Percentiles rank a stretch among this genome's conserved stretches.
These are phyloP conservation scores for Arabis alpina DNA, from an alignment of 345 rosid genomes.

Conservation along the genomic window DNA sequence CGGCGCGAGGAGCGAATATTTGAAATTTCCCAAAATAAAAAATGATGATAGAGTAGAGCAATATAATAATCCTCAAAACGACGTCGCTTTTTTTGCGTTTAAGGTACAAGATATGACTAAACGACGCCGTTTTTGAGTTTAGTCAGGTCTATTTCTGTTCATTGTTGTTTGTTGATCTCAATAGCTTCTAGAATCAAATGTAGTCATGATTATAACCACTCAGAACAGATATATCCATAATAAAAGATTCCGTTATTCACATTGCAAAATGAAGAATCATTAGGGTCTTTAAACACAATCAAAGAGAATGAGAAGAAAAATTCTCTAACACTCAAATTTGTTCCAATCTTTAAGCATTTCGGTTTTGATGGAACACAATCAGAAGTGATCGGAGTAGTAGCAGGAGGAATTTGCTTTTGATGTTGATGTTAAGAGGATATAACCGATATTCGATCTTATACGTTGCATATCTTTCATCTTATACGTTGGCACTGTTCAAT, in stretches of 20 bases:
- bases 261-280: conserved; percentile 22
- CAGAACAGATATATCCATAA: conserved; percentile 17
- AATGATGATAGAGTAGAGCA: too few relatives aligned
- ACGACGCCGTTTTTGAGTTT: too few relatives aligned
- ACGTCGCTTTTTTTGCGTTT: too few relatives aligned
- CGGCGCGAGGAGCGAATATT: conserved; percentile 41
- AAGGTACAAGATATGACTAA: too few relatives aligned
- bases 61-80: too few relatives aligned
- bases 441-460: conserved; percentile 71
- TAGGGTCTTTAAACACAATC: conserved; percentile 1
- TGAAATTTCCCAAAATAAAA: conserved; percentile 14
- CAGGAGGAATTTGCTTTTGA: conserved; percentile 57
- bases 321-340: conserved; percentile 10
- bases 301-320: not conserved
- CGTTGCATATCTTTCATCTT: too few relatives aligned
- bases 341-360: conserved; percentile 28
- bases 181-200: conserved; percentile 14
- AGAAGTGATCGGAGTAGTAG: conserved; percentile 47
- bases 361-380: conserved; percentile 45
- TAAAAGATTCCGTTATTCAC: not conserved
- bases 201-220: not conserved
- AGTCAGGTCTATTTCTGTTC: too few relatives aligned
- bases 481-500: too few relatives aligned
- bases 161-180: too few relatives aligned
- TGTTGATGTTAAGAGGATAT: conserved; percentile 65